These are phyloP conservation scores for Castanospermum australe DNA, from an alignment of 306 rosid species.

Conservation along the genomic window DNA sequence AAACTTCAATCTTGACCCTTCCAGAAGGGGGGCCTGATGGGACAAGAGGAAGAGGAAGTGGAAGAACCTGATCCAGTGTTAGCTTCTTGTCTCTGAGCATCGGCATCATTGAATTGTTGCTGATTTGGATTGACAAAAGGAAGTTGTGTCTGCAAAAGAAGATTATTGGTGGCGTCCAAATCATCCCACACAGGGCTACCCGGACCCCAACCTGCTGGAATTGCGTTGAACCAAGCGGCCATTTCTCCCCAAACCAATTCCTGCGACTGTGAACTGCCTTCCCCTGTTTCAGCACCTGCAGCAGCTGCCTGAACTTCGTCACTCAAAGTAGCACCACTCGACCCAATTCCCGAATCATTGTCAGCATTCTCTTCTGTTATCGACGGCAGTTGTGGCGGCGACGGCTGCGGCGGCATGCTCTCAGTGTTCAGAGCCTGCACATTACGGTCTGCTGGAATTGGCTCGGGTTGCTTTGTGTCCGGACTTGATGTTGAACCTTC, in stretches of 20 bases:
- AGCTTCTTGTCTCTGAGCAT: slow-evolving; percentile 40
- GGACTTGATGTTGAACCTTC: slow-evolving; percentile 31
- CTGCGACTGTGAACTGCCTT: slow-evolving; percentile 43
- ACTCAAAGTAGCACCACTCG: slow-evolving; percentile 14
- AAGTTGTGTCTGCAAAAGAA: slow-evolving; percentile 49
- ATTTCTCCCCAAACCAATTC: slow-evolving; percentile 71
- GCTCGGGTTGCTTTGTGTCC: slow-evolving; percentile 28
- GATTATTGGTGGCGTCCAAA: slow-evolving; percentile 58
- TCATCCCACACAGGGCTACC: slow-evolving; percentile 92
- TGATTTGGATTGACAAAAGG: slow-evolving; percentile 37
- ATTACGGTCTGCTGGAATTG: not conserved
- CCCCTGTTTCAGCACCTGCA: slow-evolving; percentile 24
- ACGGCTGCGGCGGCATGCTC: slow-evolving; percentile 22
- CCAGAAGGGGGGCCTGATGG: slow-evolving; percentile 52
- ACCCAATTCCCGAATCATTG: slow-evolving; percentile 37
- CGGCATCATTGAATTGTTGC: slow-evolving; percentile 30
- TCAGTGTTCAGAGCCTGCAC: slow-evolving; percentile 15
- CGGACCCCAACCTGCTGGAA: slow-evolving; percentile 87
- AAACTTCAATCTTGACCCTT: slow-evolving; percentile 47
- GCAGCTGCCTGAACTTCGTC: slow-evolving; percentile 21
- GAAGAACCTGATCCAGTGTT: slow-evolving; percentile 42
- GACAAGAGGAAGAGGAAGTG: slow-evolving; percentile 45
- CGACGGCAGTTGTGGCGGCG: no score
- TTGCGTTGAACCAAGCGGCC: slow-evolving; percentile 65
- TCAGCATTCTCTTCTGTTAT: slow-evolving; percentile 30